phyloP scores from a whole-genome alignment of 169 alveolate genomes.

The Plasmodium sp. region DNA sequence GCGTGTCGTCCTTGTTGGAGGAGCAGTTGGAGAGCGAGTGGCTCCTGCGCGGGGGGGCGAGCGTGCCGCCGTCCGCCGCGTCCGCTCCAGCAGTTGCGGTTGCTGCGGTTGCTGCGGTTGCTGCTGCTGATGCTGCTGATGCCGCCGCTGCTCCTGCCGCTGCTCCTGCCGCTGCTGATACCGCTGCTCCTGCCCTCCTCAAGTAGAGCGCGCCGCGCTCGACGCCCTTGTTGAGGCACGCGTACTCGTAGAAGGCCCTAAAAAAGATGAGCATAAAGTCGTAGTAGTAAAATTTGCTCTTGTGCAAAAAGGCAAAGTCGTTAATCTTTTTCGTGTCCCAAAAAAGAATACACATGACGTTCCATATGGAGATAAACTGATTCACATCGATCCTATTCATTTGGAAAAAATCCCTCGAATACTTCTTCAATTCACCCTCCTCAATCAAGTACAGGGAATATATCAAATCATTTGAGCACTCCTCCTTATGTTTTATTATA shows the following conservation, averaged over 20 bases:
- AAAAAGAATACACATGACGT: slow-evolving; percentile 48
- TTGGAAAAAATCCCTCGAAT: slow-evolving; percentile 18
- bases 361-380: slow-evolving; percentile 61
- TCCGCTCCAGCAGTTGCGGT: not conserved
- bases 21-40: not conserved
- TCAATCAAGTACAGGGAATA: slow-evolving; percentile 38
- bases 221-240: slow-evolving; percentile 6
- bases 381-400: slow-evolving; percentile 36
- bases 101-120: not conserved
- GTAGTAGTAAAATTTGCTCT: slow-evolving; percentile 39
- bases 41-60: not conserved
- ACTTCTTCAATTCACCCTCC: slow-evolving; percentile 5
- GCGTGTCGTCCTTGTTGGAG: not conserved
- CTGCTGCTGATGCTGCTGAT: not conserved
- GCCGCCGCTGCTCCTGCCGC: not conserved
- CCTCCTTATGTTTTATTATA: slow-evolving; percentile 49
- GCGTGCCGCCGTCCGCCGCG: not conserved
- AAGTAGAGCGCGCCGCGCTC: not conserved
- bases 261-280: slow-evolving; percentile 66
- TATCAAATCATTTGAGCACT: slow-evolving; percentile 59
- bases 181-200: not conserved
- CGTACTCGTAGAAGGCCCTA: slow-evolving; percentile 25
- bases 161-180: too few relatives aligned
- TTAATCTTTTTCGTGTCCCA: slow-evolving; percentile 59
- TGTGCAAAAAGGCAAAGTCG: slow-evolving; percentile 17